Conservation (phyloP, 805 yeast genomes). For the Yamadazyma takamatsuzukensis region DNA sequence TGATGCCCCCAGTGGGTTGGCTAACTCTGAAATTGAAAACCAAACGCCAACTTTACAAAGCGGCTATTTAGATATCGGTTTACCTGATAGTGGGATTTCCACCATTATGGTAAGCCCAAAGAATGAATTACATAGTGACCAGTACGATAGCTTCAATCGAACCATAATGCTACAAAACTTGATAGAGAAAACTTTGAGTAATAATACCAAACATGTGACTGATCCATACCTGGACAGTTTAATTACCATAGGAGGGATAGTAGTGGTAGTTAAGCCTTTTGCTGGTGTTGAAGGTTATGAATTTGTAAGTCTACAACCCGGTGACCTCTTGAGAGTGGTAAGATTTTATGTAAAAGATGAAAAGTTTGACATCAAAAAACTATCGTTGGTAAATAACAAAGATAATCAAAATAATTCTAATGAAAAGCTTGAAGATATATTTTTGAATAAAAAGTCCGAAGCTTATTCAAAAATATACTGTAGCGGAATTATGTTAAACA, state of each 20-base stretch:
- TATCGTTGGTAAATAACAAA: too few species aligned
- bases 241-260: conserved; percentile 28
- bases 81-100: too few species aligned
- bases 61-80: too few species aligned
- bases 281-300: conserved; percentile 16
- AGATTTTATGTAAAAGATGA: conserved; percentile 19
- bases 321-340: conserved; percentile 28
- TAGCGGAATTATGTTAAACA: conserved; percentile 27
- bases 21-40: too few species aligned
- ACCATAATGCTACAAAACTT: conserved; percentile 25
- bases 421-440: too few species aligned
- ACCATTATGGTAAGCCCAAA: too few species aligned
- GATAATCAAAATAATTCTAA: too few species aligned
- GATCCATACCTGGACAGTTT: conserved; percentile 26
- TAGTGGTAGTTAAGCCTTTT: conserved; percentile 29
- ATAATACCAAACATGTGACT: conserved; percentile 17
- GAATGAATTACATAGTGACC: conserved; percentile 12
- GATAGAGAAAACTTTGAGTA: conserved; percentile 14
- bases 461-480: conserved; percentile 21
- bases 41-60: too few species aligned
- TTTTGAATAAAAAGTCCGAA: too few species aligned
- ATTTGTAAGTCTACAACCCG: conserved; percentile 22
- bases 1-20: too few species aligned
- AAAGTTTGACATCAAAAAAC: too few species aligned
- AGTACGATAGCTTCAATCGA: conserved; percentile 22